Conservation (phyloP, 805 yeast species). For the Barnettozyma pratensis region DNA sequence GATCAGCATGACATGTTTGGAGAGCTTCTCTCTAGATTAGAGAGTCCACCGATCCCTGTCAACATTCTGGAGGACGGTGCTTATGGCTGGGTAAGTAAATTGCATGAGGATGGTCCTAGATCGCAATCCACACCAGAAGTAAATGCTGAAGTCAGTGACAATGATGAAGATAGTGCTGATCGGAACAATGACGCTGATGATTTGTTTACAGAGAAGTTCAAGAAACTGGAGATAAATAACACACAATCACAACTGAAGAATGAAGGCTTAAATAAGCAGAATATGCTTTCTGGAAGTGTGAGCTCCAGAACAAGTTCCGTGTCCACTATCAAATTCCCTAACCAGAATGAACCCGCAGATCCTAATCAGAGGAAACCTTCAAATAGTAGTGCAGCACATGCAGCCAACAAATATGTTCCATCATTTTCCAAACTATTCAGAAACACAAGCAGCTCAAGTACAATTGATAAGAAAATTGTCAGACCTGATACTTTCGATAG, state of each 20-base stretch:
- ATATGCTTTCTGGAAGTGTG: background rate
- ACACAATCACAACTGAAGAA: background rate
- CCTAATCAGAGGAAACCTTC: background rate
- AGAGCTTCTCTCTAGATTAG: constrained; percentile 14
- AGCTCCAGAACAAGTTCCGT: constrained; percentile 6
- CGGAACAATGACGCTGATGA: background rate
- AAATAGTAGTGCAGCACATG: background rate
- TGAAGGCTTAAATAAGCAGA: too few relatives aligned
- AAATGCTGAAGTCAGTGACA: background rate
- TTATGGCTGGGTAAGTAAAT: constrained; percentile 6
- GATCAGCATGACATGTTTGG: constrained; percentile 3
- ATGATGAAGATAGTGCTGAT: background rate
- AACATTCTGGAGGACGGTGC: constrained; percentile 22
- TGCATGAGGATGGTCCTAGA: constrained; percentile 2
- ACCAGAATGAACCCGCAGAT: background rate
- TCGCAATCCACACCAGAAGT: background rate
- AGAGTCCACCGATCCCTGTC: constrained; percentile 28
- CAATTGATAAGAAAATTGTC: constrained; percentile 3
- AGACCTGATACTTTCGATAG: background rate
- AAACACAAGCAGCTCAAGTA: constrained; percentile 17
- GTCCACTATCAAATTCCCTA: constrained; percentile 2
- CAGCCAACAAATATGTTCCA: constrained; percentile 15
- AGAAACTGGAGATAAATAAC: background rate
- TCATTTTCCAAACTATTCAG: constrained; percentile 21
- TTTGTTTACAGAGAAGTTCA: background rate